Conservation (phyloP, 2,329 filamentous ascomycete species). For the Aspergillus sojae region DNA sequence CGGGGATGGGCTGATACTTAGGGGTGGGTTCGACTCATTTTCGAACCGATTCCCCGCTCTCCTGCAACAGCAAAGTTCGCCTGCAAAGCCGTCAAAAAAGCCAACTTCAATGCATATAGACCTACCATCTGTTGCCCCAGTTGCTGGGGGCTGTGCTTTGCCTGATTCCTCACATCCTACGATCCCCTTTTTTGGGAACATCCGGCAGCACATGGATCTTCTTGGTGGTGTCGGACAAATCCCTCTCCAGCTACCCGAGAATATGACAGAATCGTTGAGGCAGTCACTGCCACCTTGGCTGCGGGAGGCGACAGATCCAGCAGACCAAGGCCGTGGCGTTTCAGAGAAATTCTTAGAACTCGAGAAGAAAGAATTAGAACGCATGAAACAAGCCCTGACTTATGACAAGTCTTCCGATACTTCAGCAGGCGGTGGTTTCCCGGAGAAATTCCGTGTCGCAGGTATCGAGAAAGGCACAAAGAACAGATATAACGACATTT, state of each 20-base stretch:
- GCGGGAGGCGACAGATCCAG: constrained; percentile 63
- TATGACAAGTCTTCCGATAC: constrained; percentile 61
- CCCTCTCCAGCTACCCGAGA: constrained; percentile 60
- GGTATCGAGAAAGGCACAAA: constrained; percentile 94
- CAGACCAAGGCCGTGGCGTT: constrained; percentile 76
- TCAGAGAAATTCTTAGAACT: constrained; percentile 82
- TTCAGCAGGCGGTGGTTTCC: constrained; percentile 42
- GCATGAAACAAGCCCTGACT: constrained; percentile 84
- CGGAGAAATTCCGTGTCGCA: constrained; percentile 69
- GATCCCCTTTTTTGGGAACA: constrained; percentile 94
- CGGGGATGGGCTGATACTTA: constrained; percentile 73
- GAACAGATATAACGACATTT: constrained; percentile 97
- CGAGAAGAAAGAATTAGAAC: constrained; percentile 80
- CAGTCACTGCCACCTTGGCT: constrained; percentile 76
- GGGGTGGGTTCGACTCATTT: constrained; percentile 80
- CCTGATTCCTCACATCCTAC: constrained; percentile 66
- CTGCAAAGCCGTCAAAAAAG: constrained; percentile 43
- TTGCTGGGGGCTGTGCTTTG: constrained; percentile 87
- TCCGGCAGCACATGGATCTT: constrained; percentile 94
- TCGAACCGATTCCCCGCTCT: constrained; percentile 64
- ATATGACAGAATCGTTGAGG: constrained; percentile 51
- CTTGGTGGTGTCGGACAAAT: constrained; percentile 89
- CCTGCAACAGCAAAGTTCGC: constrained; percentile 27
- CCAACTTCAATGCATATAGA: constrained; percentile 55
- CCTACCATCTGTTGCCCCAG: constrained; percentile 65